Conservation (phyloP, 345 rosid genomes). For the Arabis alpina region DNA sequence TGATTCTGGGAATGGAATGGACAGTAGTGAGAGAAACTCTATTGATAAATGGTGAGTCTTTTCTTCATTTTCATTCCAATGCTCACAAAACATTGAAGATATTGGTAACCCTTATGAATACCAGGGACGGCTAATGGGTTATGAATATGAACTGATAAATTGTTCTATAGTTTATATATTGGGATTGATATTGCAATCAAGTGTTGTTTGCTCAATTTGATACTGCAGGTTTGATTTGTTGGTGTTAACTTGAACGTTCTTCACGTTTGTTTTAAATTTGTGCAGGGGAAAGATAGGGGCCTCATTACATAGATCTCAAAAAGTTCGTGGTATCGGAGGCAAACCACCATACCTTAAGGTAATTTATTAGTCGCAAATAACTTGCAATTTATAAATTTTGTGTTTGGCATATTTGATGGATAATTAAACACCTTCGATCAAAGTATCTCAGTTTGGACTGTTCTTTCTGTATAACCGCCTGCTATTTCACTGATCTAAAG, state of each 20-base stretch:
- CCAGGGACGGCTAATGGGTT: not conserved
- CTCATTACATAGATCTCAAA: slow-evolving; percentile 62
- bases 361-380: slow-evolving; percentile 26
- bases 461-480: slow-evolving; percentile 6
- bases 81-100: slow-evolving; percentile 3
- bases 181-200: not conserved
- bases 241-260: not conserved
- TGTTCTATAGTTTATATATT: not conserved
- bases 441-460: slow-evolving; percentile 10
- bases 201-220: slow-evolving; percentile 23
- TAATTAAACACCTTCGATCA: slow-evolving; percentile 1
- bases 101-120: not conserved
- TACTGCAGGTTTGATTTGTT: slow-evolving; percentile 13
- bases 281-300: slow-evolving; percentile 85
- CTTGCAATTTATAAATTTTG: not conserved
- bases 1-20: slow-evolving; percentile 89
- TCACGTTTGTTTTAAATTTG: slow-evolving; percentile 27
- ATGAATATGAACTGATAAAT: slow-evolving; percentile 19
- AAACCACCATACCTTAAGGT: slow-evolving; percentile 78
- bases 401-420: slow-evolving; percentile 1
- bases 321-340: slow-evolving; percentile 56
- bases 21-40: slow-evolving; percentile 57
- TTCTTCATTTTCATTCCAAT: slow-evolving; percentile 13
- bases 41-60: slow-evolving; percentile 63
- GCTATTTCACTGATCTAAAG: slow-evolving; percentile 20